A percentile compares a stretch with the other conserved stretches of the same genome.
Conservation (phyloP, 1,284 basidiomycete genomes). For the Rhodotorula sp. region DNA sequence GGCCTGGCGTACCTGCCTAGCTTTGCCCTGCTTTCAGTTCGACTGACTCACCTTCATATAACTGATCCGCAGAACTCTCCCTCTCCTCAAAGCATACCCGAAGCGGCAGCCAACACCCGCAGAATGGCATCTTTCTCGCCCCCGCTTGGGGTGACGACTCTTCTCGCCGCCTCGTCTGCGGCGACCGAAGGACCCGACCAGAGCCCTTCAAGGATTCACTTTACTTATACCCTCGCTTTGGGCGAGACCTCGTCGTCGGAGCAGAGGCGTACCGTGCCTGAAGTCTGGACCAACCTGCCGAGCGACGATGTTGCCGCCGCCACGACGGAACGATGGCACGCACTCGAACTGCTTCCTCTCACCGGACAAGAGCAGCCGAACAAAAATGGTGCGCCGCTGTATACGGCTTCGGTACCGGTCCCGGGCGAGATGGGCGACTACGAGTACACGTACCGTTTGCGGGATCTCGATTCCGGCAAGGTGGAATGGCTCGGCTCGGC, state of each 20-base stretch:
- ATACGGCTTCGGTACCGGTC: background rate
- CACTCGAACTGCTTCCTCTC: slow-evolving; percentile 2
- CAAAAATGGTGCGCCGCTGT: background rate
- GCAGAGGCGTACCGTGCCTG: background rate
- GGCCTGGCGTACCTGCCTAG: no score
- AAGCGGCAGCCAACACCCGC: no score
- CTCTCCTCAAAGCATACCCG: no score
- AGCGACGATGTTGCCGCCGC: no score
- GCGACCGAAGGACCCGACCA: background rate
- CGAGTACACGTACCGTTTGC: slow-evolving; percentile 38
- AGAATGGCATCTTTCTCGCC: background rate
- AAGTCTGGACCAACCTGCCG: slow-evolving; percentile 40
- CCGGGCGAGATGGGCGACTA: background rate
- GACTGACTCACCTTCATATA: no score
- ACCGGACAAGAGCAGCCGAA: no score
- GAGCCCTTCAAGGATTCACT: background rate
- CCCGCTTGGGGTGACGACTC: slow-evolving; percentile 1
- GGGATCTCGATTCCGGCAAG: background rate
- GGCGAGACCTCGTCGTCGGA: no score
- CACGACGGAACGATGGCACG: slow-evolving; percentile 16
- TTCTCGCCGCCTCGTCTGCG: background rate
- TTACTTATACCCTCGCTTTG: background rate
- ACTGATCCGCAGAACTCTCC: no score
- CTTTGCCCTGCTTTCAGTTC: no score
- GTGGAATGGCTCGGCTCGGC: slow-evolving; percentile 32